Conservation (phyloP, 2,329 filamentous ascomycete genomes). For the Ophiognomonia clavigignenti-juglandacearum region DNA sequence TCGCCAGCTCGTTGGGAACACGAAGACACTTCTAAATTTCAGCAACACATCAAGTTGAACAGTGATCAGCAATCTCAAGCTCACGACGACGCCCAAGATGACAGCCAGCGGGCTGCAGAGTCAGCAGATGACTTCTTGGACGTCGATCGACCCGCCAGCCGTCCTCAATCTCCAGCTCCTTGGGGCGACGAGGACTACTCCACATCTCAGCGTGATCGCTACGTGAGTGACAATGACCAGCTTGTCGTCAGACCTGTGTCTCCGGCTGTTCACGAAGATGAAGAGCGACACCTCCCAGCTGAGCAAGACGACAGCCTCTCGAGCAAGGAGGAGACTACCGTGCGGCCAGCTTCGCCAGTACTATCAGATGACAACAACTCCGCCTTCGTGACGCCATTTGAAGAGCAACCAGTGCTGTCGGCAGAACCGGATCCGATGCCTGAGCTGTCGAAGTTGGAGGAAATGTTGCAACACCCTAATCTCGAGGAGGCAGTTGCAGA, state of each 20-base stretch:
- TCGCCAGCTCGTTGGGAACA: too few relatives aligned
- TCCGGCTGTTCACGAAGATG: neutral
- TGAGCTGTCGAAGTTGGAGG: slow-evolving; percentile 16
- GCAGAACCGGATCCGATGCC: neutral
- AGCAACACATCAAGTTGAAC: too few relatives aligned
- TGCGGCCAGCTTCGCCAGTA: neutral
- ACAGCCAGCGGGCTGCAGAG: neutral
- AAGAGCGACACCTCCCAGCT: neutral
- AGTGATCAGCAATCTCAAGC: neutral
- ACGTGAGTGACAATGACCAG: neutral
- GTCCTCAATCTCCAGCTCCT: neutral
- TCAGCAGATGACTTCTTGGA: neutral
- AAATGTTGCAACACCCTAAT: neutral
- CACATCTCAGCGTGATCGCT: neutral
- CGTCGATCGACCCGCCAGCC: neutral
- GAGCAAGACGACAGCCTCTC: neutral
- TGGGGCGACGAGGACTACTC: neutral
- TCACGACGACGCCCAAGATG: neutral
- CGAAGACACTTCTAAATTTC: too few relatives aligned
- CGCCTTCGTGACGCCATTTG: slow-evolving; percentile 6
- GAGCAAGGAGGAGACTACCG: neutral
- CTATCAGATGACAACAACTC: neutral
- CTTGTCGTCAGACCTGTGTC: neutral
- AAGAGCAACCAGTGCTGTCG: neutral
- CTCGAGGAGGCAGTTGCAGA: neutral